Percentiles rank a stretch among this genome's conserved stretches.
Evolutionary conservation across 768 basidiomycete genomes (phyloP).

Genomic region (Mycena sanguinolenta): DNA sequence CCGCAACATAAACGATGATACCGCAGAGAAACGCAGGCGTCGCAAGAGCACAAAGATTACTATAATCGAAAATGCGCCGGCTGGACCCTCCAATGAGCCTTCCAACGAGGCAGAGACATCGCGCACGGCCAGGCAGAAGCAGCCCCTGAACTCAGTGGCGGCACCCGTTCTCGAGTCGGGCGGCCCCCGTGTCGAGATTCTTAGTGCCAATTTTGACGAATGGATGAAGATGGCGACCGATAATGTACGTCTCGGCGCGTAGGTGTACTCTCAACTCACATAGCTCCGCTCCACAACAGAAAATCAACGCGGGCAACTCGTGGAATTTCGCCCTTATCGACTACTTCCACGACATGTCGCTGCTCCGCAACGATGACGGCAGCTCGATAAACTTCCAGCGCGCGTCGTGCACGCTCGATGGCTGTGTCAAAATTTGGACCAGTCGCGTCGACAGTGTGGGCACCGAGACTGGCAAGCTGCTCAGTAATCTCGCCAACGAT

Average conservation of each 20-base stretch:
- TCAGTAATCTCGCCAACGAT: conserved; percentile 85
- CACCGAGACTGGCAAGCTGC: conserved; percentile 94
- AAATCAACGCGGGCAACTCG: conserved; percentile 98
- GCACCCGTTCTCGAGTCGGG: conserved; percentile 69
- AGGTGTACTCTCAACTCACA: conserved; percentile 28
- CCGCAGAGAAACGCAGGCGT: conserved; percentile 86
- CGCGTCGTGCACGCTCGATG: conserved; percentile 96
- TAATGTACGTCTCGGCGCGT: conserved; percentile 74
- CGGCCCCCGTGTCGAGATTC: conserved; percentile 74
- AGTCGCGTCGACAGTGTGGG: conserved; percentile 97
- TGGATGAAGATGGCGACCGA: conserved; percentile 99
- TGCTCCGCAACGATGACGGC: conserved; percentile 91
- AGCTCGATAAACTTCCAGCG: conserved; percentile 99
- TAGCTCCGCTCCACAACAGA: conserved; percentile 62
- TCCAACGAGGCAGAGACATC: conserved; percentile 56
- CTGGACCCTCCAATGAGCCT: conserved; percentile 67
- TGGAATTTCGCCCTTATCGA: conserved; percentile 99
- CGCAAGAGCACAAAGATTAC: conserved; percentile 81
- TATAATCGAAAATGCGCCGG: conserved; percentile 67
- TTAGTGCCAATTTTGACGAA: conserved; percentile 95
- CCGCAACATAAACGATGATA: conserved; percentile 84
- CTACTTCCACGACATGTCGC: conserved; percentile 98
- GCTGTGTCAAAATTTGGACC: conserved; percentile 99
- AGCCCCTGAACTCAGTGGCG: conserved; percentile 72
- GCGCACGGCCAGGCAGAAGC: conserved; percentile 68